A percentile compares a stretch with the other conserved stretches of the same genome.
phyloP scores from a whole-genome alignment of 768 basidiomycete genomes.

The Leccinum subgranulosum region DNA sequence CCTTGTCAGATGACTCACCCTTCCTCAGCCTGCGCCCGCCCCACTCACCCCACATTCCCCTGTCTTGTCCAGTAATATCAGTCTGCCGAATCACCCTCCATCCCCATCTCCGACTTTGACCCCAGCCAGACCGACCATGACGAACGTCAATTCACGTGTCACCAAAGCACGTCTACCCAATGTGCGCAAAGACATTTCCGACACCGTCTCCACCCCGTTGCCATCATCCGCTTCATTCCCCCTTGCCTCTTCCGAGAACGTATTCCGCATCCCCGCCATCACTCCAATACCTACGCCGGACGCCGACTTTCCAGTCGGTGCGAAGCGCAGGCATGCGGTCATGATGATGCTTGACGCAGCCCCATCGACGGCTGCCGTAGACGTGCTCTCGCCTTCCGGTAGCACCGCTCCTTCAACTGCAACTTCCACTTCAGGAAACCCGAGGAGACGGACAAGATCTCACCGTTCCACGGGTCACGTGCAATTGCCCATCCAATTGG shows the following conservation, averaged over 20 bases:
- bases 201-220: slow-evolving; percentile 12
- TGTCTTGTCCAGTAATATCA: slow-evolving; percentile 18
- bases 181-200: slow-evolving; percentile 28
- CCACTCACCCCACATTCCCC: slow-evolving; percentile 35
- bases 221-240: slow-evolving; percentile 20
- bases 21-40: slow-evolving; percentile 13
- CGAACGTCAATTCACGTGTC: slow-evolving; percentile 18
- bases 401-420: slow-evolving; percentile 25
- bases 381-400: slow-evolving; percentile 37
- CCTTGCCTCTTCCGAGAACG: slow-evolving; percentile 28
- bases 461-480: slow-evolving; percentile 36
- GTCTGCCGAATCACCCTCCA: slow-evolving; percentile 13
- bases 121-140: slow-evolving; percentile 13
- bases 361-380: slow-evolving; percentile 36
- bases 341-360: slow-evolving; percentile 73
- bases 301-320: slow-evolving; percentile 45
- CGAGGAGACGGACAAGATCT: slow-evolving; percentile 58
- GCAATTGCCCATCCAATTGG: slow-evolving; percentile 39
- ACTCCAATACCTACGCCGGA: slow-evolving; percentile 29
- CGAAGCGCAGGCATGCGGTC: slow-evolving; percentile 73
- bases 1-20: slow-evolving; percentile 5
- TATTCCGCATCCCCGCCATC: slow-evolving; percentile 25
- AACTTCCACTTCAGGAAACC: slow-evolving; percentile 26
- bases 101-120: slow-evolving; percentile 31
- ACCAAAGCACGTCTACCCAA: slow-evolving; percentile 29